A percentile compares a stretch with the other conserved stretches of the same genome.
These are phyloP conservation scores for Triticum timopheevii DNA, from an alignment of 176 grass and related monocot species.

Conservation along the genomic window DNA sequence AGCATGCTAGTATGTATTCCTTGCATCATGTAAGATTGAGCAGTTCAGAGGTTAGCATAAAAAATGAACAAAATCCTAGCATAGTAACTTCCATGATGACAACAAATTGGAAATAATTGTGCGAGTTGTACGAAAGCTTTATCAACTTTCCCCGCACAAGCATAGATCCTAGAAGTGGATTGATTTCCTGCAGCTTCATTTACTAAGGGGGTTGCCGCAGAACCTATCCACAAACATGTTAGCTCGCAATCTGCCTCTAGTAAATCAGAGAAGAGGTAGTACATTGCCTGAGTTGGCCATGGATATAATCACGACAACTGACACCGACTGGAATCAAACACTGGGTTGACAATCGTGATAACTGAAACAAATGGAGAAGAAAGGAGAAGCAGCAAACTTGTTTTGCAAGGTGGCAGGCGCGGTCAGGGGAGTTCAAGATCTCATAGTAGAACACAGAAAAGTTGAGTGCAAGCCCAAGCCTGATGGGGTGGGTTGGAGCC, in stretches of 20 bases:
- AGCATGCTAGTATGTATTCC: too few species aligned
- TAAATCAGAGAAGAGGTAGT: background rate
- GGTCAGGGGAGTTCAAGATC: constrained; percentile 84
- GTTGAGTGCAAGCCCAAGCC: constrained; percentile 90
- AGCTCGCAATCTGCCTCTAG: background rate
- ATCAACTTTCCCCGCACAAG: background rate
- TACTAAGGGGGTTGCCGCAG: background rate
- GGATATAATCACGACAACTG: background rate
- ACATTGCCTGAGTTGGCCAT: background rate
- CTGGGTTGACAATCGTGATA: background rate
- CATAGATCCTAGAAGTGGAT: background rate
- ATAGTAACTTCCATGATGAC: background rate
- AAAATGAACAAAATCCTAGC: background rate
- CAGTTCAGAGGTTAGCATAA: background rate
- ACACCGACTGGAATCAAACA: background rate
- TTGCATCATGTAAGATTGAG: background rate
- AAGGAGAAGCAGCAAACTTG: constrained; percentile 43
- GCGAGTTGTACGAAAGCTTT: background rate
- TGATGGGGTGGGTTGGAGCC: constrained; percentile 82
- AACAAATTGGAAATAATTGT: background rate
- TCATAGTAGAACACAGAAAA: constrained; percentile 94
- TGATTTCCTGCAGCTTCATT: constrained; percentile 6
- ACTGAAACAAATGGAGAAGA: background rate
- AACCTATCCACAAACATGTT: background rate
- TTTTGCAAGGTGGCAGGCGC: constrained; percentile 79